Evolutionary conservation across 768 basidiomycete species (phyloP), one percentile per base, ranked within the genome.

Genomic region (Naganishia randhawae): DNA sequence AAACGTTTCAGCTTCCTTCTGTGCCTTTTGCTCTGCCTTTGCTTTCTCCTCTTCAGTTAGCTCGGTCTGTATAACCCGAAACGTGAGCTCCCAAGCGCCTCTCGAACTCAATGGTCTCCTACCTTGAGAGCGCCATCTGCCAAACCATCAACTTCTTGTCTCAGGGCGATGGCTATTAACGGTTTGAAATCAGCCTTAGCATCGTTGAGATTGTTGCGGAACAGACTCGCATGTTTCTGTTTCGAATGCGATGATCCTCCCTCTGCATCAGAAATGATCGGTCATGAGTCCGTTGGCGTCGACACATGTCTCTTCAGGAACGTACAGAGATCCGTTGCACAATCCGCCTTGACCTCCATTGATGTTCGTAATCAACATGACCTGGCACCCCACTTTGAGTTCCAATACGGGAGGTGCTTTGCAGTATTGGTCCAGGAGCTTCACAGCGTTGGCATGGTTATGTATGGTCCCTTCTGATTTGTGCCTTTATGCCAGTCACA

Each of bases 351-450:
- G 37, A 13, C 57, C 57, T 22, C 35, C 48, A 17, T 54, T 54
- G 37, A 64, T 45, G 33, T 69, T 69, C 41, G 51, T 61, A 31
- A 57, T 41, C 62, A 69, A 39, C 68, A 69, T 69, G 25, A 69
- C 68, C 31, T 69, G 68, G n/a, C 50, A 51, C n/a, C 63, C 68
- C 10, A 69, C 52, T 31, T 54, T 53, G 14, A 69, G 29, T 19
- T 64, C 68, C 22, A 68, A 25, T 13, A 50, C 39, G 7, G 67
- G 19, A 7, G 67, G 67, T 16, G 67, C 67, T 41, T 57, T 39
- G 50, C 54, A 68, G 57, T 68, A 57, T 32, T 68, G 55, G 37
- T 68, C 67, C 29, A 68, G 50, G 16, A 68, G 33, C 11, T 63
- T 42, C 3, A 63, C 55, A 16, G 67, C 67, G 22, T 57, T 57